A percentile compares a stretch with the other conserved stretches of the same genome.
Evolutionary conservation across 2,329 filamentous ascomycete species (phyloP).

Genomic region (Penicillium freii): DNA sequence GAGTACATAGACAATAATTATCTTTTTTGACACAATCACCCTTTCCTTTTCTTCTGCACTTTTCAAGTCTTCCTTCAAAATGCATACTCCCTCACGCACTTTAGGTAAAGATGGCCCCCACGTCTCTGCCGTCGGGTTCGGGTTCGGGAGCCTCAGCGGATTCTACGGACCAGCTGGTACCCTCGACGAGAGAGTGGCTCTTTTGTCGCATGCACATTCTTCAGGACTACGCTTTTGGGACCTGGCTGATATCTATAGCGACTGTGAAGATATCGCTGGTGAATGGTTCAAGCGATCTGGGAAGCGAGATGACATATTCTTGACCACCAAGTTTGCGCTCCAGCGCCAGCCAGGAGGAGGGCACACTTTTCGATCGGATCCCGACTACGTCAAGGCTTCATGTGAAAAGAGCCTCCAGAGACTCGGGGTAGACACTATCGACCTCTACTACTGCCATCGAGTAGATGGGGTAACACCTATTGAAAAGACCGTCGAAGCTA

Average conservation of each 20-base stretch:
- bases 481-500: conserved; percentile 45
- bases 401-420: conserved; percentile 38
- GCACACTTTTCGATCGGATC: conserved; percentile 32
- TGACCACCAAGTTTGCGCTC: conserved; percentile 41
- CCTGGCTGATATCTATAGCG: conserved; percentile 30
- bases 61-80: background rate
- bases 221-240: conserved; percentile 33
- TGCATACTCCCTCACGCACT: background rate
- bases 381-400: conserved; percentile 37
- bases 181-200: conserved; percentile 9
- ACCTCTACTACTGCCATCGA: conserved; percentile 47
- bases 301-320: conserved; percentile 41
- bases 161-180: conserved; percentile 18
- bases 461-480: conserved; percentile 45
- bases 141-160: conserved; percentile 17
- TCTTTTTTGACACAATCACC: no score
- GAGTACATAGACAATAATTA: no score
- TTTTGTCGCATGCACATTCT: conserved; percentile 29
- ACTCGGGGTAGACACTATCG: conserved; percentile 40
- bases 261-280: conserved; percentile 31
- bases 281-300: conserved; percentile 42
- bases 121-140: conserved; percentile 22
- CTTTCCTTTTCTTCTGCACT: background rate
- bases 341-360: background rate
- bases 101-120: conserved; percentile 12